Evolutionary conservation across 1,139 yeast genomes (phyloP).

Genomic region (Saccharomycopsis hybrid): DNA sequence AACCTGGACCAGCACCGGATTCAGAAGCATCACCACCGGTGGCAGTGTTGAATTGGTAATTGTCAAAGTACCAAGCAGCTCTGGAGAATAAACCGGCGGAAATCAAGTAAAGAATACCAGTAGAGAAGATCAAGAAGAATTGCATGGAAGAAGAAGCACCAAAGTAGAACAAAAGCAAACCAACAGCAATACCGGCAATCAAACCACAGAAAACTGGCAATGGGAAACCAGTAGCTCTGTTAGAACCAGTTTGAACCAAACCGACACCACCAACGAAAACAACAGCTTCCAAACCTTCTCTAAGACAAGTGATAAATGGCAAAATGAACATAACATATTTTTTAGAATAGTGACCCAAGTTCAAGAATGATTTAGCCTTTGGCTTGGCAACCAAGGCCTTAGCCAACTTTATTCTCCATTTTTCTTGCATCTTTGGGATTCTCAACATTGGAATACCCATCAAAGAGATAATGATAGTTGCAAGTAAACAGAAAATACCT

Average conservation of each 20-base stretch:
- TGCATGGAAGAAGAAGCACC: constrained; percentile 73
- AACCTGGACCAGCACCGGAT: constrained; percentile 86
- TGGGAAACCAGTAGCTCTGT: constrained; percentile 64
- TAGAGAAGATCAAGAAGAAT: constrained; percentile 70
- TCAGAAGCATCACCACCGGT: constrained; percentile 92
- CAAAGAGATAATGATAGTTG: constrained; percentile 72
- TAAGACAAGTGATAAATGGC: constrained; percentile 76
- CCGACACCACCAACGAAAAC: constrained; percentile 92
- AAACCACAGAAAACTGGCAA: constrained; percentile 75
- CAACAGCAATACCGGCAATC: constrained; percentile 65
- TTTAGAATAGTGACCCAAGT: constrained; percentile 34
- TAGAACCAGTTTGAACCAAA: constrained; percentile 40
- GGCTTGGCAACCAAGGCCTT: constrained; percentile 40
- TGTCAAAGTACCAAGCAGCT: constrained; percentile 83
- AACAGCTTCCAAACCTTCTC: constrained; percentile 92
- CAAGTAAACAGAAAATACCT: constrained; percentile 76
- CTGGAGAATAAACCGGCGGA: constrained; percentile 86
- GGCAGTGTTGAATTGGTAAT: constrained; percentile 48
- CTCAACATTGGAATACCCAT: constrained; percentile 88
- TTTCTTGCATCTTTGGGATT: constrained; percentile 78
- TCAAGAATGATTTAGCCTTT: constrained; percentile 30
- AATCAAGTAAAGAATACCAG: constrained; percentile 75
- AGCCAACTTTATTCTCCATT: constrained; percentile 75
- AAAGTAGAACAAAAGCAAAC: constrained; percentile 62
- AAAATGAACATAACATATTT: constrained; percentile 76